Percentiles rank a stretch among this genome's conserved stretches.
Evolutionary conservation across 2,329 filamentous ascomycete genomes (phyloP).

Genomic region (Ophiocordyceps camponoti-floridani): DNA sequence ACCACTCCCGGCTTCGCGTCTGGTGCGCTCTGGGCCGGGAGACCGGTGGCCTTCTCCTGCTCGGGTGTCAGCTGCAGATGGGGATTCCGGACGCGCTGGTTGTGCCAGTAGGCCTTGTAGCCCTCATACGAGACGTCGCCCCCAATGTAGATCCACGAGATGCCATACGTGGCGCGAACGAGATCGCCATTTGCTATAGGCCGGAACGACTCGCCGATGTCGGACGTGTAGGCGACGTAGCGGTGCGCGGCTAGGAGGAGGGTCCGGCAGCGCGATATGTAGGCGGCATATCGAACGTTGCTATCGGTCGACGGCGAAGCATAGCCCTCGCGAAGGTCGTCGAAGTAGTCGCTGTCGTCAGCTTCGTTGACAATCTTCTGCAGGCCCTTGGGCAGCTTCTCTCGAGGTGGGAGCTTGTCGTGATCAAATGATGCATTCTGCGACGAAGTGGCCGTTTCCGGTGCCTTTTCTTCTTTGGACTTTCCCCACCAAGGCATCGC

Average conservation of each 20-base stretch:
- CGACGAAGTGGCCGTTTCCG: conserved; percentile 8
- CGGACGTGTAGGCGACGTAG: conserved; percentile 92
- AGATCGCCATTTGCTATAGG: conserved; percentile 76
- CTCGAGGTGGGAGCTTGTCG: conserved; percentile 25
- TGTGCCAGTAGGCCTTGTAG: conserved; percentile 84
- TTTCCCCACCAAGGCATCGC: conserved; percentile 26
- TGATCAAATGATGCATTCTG: conserved; percentile 20
- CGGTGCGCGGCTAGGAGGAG: conserved; percentile 81
- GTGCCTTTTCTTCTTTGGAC: conserved; percentile 13
- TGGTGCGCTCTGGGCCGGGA: conserved; percentile 15
- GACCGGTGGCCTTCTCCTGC: conserved; percentile 29
- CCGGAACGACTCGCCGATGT: conserved; percentile 91
- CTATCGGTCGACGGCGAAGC: conserved; percentile 64
- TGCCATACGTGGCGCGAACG: conserved; percentile 67
- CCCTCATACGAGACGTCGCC: conserved; percentile 88
- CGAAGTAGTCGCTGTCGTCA: conserved; percentile 58
- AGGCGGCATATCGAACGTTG: conserved; percentile 79
- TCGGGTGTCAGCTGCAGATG: conserved; percentile 34
- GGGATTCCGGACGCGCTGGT: conserved; percentile 59
- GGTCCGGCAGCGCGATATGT: conserved; percentile 69
- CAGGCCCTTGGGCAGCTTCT: conserved; percentile 34
- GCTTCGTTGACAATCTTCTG: conserved; percentile 39
- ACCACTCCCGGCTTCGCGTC: conserved; percentile 22
- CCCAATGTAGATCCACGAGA: conserved; percentile 83
- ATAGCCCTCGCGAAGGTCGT: conserved; percentile 59